These are phyloP conservation scores for Pseudocercospora eumusae DNA, from an alignment of 2,329 filamentous ascomycete genomes.

Conservation along the genomic window DNA sequence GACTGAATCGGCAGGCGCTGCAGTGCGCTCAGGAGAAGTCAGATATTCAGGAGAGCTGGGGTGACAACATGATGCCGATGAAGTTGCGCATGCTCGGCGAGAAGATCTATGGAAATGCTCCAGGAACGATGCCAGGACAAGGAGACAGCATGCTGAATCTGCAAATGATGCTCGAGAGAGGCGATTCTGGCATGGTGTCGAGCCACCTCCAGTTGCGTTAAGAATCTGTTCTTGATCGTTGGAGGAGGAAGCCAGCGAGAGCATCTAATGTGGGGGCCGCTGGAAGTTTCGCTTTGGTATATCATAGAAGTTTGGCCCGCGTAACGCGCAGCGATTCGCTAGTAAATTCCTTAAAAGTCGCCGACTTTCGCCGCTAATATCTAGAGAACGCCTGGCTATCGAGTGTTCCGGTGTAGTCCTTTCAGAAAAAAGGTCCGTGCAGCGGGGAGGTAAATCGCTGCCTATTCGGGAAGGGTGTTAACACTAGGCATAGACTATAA, in stretches of 20 bases:
- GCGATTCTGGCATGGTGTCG: background rate
- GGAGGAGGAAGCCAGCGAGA: background rate
- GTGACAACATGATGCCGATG: conserved; percentile 17
- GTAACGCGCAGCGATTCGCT: no score
- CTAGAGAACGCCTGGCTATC: no score
- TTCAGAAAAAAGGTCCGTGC: no score
- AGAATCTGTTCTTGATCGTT: background rate
- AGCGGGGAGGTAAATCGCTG: no score
- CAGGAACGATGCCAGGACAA: background rate
- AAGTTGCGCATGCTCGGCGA: conserved; percentile 22
- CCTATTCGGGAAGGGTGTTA: no score
- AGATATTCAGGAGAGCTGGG: conserved; percentile 21
- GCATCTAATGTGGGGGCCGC: background rate
- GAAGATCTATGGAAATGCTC: conserved; percentile 14
- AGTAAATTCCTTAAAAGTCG: no score
- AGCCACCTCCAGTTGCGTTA: background rate
- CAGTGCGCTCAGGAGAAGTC: conserved; percentile 16
- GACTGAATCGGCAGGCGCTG: conserved; percentile 14
- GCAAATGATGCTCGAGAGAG: background rate
- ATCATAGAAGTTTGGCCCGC: no score
- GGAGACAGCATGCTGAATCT: background rate
- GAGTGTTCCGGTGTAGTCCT: no score
- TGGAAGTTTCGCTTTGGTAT: no score
- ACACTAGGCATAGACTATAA: no score
- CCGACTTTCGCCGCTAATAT: no score